Evolutionary conservation across 192 early-diverging fungal species (phyloP), one percentile per base, ranked within the genome.

Genomic region (Podila horticola): DNA sequence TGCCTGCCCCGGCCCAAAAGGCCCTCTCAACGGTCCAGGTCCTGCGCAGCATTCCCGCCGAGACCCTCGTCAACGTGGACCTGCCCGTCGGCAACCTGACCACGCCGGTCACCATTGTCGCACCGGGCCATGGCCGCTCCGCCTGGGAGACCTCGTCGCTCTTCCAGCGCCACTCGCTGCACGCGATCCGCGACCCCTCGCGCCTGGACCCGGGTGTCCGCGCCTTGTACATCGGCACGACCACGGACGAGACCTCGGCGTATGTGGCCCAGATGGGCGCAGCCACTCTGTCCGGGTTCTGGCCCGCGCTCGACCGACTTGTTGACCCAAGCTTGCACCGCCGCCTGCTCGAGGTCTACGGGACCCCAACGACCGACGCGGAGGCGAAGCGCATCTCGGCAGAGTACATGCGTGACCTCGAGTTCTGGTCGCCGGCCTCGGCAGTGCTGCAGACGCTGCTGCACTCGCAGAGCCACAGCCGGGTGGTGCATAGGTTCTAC

Each of bases 311-410:
- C 5, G 36, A 66, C 10, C 41, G 41, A 4, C 41, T 45, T 0
- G 15, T 45, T 3, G 41, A 45, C 41, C 41, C 41, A 45, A 45
- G 15, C 2, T 17, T 45, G 15, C 60, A 58, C 29, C 60, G 48
- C 3, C 29, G 66, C 57, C 26, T 45, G 41, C 65, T 73, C 24
- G 57, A 66, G 28, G 60, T 73, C 41, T 73, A 73, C 48, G 71
- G 71, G 20, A 17, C 26, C 8, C 64, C 71, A 1, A 48, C 41
- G 28, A 64, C 52, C 2, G 71, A 73, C 36, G 58, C 28, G 10
- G 71, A 73, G 7, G 63, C 71, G 12, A 64, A 29, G n/a, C 17
- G 9, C 57, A 73, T 73, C 49, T 66, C 71, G 22, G 52, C 64
- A 17, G 55, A 58, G 20, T 45, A 45, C 41, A 45, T 45, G 41